These are phyloP conservation scores for Gracilaria gracilis DNA, from an alignment of 23 red algal species.

Conservation along the genomic window DNA sequence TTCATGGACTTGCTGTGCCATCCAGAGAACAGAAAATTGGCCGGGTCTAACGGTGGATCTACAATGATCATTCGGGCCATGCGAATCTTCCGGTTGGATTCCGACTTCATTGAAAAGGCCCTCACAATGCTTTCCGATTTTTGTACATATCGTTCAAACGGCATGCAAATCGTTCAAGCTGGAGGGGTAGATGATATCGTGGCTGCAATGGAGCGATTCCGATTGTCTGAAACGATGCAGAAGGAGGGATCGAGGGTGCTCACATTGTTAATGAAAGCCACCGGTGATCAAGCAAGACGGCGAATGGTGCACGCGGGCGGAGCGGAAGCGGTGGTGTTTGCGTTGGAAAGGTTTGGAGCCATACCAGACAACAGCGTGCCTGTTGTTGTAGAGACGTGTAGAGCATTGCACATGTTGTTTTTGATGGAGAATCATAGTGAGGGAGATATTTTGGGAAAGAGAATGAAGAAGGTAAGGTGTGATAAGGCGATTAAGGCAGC, in stretches of 20 bases:
- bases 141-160: conserved; percentile 68
- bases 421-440: conserved; percentile 67
- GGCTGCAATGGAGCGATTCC: conserved; percentile 72
- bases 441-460: conserved; percentile 56
- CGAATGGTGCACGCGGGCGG: conserved; percentile 65
- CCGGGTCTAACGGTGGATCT: conserved; percentile 50
- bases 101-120: conserved; percentile 62
- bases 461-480: conserved; percentile 63
- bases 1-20: conserved; percentile 77
- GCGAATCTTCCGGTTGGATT: conserved; percentile 75
- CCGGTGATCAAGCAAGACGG: conserved; percentile 66
- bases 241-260: conserved; percentile 64
- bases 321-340: conserved; percentile 58
- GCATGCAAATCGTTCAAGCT: conserved; percentile 66
- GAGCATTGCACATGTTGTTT: conserved; percentile 56
- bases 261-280: conserved; percentile 57
- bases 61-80: conserved; percentile 74
- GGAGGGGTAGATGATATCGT: conserved; percentile 72
- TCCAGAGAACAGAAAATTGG: conserved; percentile 61
- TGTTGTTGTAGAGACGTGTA: conserved; percentile 54
- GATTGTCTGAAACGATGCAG: conserved; percentile 51
- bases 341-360: conserved; percentile 68
- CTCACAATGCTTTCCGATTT: conserved; percentile 62
- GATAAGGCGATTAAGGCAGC: conserved; percentile 69
- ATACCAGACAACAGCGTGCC: conserved; percentile 43